Percentiles rank a stretch among this genome's conserved stretches.
These are phyloP conservation scores for Crithidia mellificae DNA, from an alignment of 208 protist genomes.

Conservation along the genomic window DNA sequence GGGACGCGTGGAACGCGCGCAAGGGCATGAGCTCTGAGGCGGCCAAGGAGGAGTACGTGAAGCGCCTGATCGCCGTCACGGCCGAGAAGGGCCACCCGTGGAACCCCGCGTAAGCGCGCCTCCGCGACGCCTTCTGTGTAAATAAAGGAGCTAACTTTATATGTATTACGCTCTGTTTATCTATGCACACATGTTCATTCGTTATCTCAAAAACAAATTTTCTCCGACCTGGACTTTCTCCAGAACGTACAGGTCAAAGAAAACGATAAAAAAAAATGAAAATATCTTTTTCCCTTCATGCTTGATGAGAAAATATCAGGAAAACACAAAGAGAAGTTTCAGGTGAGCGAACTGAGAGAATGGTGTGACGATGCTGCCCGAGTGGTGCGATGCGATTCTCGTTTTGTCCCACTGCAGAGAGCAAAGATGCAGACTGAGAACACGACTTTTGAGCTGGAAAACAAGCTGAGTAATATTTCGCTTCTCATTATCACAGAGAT, in stretches of 20 bases:
- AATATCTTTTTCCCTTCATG: too few species aligned
- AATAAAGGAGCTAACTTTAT: neutral
- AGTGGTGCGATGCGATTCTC: too few species aligned
- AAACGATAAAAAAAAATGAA: conserved; percentile 10
- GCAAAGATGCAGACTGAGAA: too few species aligned
- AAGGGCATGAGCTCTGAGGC: conserved; percentile 91
- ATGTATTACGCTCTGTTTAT: neutral
- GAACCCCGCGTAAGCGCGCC: conserved; percentile 34
- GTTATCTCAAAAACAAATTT: neutral
- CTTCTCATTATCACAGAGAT: too few species aligned
- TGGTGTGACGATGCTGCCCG: too few species aligned
- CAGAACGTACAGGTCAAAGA: too few species aligned
- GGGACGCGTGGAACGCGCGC: conserved; percentile 87
- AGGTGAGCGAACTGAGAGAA: too few species aligned
- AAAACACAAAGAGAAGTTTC: too few species aligned
- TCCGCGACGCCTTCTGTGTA: neutral
- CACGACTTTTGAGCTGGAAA: too few species aligned
- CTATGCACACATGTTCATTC: conserved; percentile 1
- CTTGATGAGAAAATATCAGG: too few species aligned
- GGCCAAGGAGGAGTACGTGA: conserved; percentile 89
- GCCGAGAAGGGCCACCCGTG: conserved; percentile 73
- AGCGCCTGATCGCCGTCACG: conserved; percentile 72
- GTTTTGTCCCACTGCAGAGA: too few species aligned
- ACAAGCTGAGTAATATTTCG: too few species aligned
- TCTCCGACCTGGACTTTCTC: neutral